phyloP scores from a whole-genome alignment of 805 yeast genomes.

The Blastobotrys terrestris region DNA sequence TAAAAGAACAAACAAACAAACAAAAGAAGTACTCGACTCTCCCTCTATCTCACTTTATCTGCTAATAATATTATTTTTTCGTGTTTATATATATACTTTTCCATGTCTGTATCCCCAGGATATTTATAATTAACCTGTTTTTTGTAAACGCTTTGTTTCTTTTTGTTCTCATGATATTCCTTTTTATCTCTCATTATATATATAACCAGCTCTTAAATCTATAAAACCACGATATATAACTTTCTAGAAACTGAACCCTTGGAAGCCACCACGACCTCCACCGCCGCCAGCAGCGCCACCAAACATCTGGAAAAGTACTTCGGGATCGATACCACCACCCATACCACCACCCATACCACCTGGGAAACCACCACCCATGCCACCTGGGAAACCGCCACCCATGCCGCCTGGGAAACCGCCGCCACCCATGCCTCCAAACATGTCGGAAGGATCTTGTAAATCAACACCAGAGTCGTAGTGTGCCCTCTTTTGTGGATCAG shows the following conservation, averaged over 20 bases:
- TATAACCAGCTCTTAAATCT: not conserved
- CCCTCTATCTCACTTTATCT: too few species aligned
- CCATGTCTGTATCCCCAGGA: too few species aligned
- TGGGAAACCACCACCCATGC: slow-evolving; percentile 46
- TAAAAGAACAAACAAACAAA: not conserved
- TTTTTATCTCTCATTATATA: not conserved
- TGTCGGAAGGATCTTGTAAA: slow-evolving; percentile 31
- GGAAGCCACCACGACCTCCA: slow-evolving; percentile 18
- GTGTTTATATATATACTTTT: too few species aligned
- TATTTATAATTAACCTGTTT: too few species aligned
- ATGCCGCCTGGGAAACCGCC: too few species aligned
- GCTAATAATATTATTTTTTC: too few species aligned
- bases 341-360: slow-evolving; percentile 4
- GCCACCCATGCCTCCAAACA: slow-evolving; percentile 65
- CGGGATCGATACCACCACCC: slow-evolving; percentile 34
- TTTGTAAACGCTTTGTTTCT: too few species aligned
- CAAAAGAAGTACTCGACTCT: too few species aligned
- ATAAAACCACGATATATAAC: not conserved
- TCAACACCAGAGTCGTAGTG: slow-evolving; percentile 86
- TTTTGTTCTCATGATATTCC: not conserved
- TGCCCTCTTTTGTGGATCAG: slow-evolving; percentile 83
- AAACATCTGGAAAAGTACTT: slow-evolving; percentile 35
- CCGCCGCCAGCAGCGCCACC: slow-evolving; percentile 28
- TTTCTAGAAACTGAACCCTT: too few species aligned
- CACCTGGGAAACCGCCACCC: slow-evolving; percentile 53